Percentiles rank a stretch among this genome's conserved stretches.
These are phyloP conservation scores for Ganoderma meredithae DNA, from an alignment of 1,284 basidiomycete species.

Conservation along the genomic window DNA sequence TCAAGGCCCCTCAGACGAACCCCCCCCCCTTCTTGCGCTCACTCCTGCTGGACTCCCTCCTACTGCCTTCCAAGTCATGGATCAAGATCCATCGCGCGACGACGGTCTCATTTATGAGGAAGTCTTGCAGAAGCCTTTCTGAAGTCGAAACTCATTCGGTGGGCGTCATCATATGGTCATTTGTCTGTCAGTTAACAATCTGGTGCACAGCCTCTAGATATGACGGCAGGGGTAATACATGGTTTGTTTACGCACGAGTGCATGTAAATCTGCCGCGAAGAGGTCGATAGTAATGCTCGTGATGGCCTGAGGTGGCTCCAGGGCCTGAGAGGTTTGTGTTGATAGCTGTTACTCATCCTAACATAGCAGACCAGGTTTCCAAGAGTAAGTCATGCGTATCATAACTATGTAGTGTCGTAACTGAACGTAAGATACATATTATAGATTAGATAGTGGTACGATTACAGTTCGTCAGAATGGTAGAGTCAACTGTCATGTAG, in stretches of 20 bases:
- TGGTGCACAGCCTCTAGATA: constrained; percentile 13
- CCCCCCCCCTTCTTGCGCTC: constrained; percentile 29
- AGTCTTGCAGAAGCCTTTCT: constrained; percentile 33
- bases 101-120: constrained; percentile 36
- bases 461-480: not conserved
- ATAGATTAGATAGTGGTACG: not conserved
- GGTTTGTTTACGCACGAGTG: constrained; percentile 17
- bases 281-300: constrained; percentile 6
- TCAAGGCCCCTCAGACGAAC: constrained; percentile 20
- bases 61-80: constrained; percentile 34
- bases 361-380: not conserved
- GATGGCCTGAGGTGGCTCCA: constrained; percentile 23
- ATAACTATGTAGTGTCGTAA: not conserved
- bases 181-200: not conserved
- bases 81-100: constrained; percentile 35
- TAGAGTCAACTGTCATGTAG: constrained; percentile 8
- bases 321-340: not conserved
- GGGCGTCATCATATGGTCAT: constrained; percentile 5
- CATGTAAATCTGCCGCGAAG: not conserved
- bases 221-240: constrained; percentile 19
- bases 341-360: not conserved
- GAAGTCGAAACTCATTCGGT: constrained; percentile 32
- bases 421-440: not conserved
- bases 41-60: constrained; percentile 32
- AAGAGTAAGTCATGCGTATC: too few relatives aligned